Evolutionary conservation across 2,329 filamentous ascomycete genomes (phyloP), one percentile per base, ranked within the genome.

Genomic region (Fusarium sp.): DNA sequence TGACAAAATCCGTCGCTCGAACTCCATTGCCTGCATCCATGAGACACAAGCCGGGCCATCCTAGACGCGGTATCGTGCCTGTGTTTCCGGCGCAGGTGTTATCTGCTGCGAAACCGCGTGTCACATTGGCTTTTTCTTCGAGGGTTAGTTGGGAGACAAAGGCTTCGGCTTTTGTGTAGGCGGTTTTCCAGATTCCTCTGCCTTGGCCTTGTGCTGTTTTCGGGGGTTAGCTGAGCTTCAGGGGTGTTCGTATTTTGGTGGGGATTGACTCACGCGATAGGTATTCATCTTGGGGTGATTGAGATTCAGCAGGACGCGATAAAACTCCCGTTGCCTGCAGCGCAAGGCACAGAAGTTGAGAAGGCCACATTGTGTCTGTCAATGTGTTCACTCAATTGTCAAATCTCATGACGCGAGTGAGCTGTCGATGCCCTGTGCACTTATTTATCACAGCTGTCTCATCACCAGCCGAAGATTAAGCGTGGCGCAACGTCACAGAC

Each of bases 61-160:
- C 75, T 1, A 85, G 73, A 1, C 84, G 79, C 9, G 83, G 82
- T 1, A 86, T 79, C 0, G 79, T 80, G 6, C 84, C 84, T 0
- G 83, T 84, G 57, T 82, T 84, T 2, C 84, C 84, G 3, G 83
- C 81, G 58, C 84, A 86, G n/a, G 79, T 76, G 62, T 83, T 85
- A 82, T 81, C 80, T 4, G 78, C 88, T 71, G 87, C 84, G 48
- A 90, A 86, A 42, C 83, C 83, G n/a, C 81, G 77, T 2, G 83
- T 85, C 8, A 85, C 76, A 63, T 86, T 85, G 34, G 80, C 88
- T 75, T 90, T 91, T 74, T 92, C 90, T 14, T 90, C 89, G 3
- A 92, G 77, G 0, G 89, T 92, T 86, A 92, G 87, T 54, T 87
- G 84, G 29, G 80, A 79, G 12, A 91, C 89, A 4, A 92, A 78